Conservation (phyloP, 2,329 filamentous ascomycete species). For the Rutstroemia sydowiana region DNA sequence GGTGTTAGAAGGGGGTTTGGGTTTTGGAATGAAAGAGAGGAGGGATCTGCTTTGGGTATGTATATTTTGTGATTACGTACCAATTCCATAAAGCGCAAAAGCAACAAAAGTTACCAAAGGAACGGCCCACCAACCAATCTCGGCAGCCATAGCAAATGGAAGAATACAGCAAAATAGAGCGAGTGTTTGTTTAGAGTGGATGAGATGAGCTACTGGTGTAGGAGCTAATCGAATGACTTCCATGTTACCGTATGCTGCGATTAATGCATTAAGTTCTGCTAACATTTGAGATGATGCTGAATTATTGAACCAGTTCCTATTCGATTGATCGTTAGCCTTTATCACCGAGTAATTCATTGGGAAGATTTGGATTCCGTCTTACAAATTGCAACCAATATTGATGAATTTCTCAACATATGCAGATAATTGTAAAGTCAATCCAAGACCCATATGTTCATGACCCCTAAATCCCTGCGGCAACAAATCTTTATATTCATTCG, state of each 20-base stretch:
- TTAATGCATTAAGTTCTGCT: constrained; percentile 47
- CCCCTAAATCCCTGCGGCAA: constrained; percentile 43
- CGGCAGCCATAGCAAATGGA: constrained; percentile 55
- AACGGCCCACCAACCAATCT: constrained; percentile 56
- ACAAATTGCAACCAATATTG: constrained; percentile 42
- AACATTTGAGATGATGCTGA: constrained; percentile 52
- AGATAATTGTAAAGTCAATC: constrained; percentile 52
- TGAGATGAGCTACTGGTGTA: constrained; percentile 56
- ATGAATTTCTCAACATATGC: constrained; percentile 55
- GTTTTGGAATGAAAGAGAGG: too few relatives aligned
- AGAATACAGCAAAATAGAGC: constrained; percentile 53
- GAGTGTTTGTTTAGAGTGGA: constrained; percentile 57
- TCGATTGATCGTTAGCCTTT: background rate
- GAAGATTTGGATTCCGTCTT: constrained; percentile 3
- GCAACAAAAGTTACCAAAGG: constrained; percentile 51
- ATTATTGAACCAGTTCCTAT: constrained; percentile 49
- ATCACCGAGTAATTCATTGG: too few relatives aligned
- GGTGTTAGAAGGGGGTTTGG: background rate
- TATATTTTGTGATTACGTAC: too few relatives aligned
- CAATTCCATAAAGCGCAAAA: constrained; percentile 42
- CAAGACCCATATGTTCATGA: constrained; percentile 51
- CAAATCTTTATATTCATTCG: constrained; percentile 42
- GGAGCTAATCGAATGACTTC: constrained; percentile 59
- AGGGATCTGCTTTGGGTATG: too few relatives aligned
- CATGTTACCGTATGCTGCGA: constrained; percentile 54